Conservation (phyloP, 805 yeast species). For the Candida suzukii region DNA sequence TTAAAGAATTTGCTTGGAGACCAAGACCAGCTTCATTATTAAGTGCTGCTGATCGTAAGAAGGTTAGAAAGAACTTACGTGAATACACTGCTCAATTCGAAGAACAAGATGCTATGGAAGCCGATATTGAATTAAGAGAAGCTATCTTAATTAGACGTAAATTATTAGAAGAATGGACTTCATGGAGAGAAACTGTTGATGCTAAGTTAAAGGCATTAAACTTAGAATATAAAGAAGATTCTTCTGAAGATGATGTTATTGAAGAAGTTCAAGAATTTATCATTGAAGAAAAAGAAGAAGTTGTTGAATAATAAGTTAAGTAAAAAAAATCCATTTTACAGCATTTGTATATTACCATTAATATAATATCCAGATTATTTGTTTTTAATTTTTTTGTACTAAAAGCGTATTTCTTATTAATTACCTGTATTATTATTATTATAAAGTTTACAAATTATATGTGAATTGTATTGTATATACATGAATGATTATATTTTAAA, state of each 20-base stretch:
- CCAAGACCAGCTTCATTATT: constrained; percentile 86
- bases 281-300: constrained; percentile 65
- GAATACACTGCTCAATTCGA: constrained; percentile 91
- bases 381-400: too few relatives aligned
- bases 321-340: too few relatives aligned
- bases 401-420: too few relatives aligned
- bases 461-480: too few relatives aligned
- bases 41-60: constrained; percentile 74
- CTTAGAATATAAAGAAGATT: constrained; percentile 40
- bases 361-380: neutral
- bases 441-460: too few relatives aligned
- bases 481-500: neutral
- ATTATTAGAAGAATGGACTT: constrained; percentile 77
- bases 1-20: constrained; percentile 92
- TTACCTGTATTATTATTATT: too few relatives aligned
- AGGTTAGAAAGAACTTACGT: constrained; percentile 81
- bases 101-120: constrained; percentile 93
- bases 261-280: constrained; percentile 78
- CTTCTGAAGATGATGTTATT: constrained; percentile 45
- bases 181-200: constrained; percentile 57
- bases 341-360: neutral
- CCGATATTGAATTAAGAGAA: constrained; percentile 85
- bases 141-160: constrained; percentile 78
- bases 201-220: constrained; percentile 39
- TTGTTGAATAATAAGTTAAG: constrained; percentile 38